Evolutionary conservation across 2,329 filamentous ascomycete genomes (phyloP).

Genomic region (Emmonsiellopsis sp.): DNA sequence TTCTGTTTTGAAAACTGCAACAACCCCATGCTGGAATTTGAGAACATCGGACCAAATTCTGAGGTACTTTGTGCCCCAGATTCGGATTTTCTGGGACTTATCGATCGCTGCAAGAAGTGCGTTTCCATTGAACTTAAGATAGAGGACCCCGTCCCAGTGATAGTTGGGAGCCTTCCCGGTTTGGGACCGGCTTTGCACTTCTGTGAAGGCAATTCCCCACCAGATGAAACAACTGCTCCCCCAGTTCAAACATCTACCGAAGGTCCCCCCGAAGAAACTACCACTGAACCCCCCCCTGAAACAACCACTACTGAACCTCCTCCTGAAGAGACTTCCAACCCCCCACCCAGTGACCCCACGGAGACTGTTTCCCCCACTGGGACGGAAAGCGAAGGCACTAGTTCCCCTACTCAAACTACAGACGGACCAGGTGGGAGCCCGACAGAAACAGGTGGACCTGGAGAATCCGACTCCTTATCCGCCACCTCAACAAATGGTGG

Average conservation of each 20-base stretch:
- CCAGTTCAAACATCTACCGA: too few relatives aligned
- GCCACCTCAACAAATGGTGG: neutral
- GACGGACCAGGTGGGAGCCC: neutral
- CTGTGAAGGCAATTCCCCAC: conserved; percentile 15
- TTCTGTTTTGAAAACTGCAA: conserved; percentile 49
- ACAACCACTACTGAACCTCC: neutral
- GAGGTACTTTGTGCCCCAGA: conserved; percentile 35
- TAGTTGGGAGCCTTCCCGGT: too few relatives aligned
- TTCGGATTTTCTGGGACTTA: conserved; percentile 38
- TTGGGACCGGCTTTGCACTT: neutral
- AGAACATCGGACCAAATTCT: conserved; percentile 33
- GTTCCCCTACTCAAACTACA: neutral
- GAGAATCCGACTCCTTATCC: neutral
- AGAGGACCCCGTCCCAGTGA: too few relatives aligned
- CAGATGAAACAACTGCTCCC: too few relatives aligned
- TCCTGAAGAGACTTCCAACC: neutral
- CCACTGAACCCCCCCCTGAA: neutral
- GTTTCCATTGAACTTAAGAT: too few relatives aligned
- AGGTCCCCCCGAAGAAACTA: neutral
- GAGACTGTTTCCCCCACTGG: neutral
- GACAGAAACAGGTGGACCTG: neutral
- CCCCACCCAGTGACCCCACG: neutral
- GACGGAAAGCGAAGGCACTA: neutral
- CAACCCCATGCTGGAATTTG: conserved; percentile 35
- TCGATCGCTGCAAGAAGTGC: conserved; percentile 11